These are phyloP conservation scores for Agaricus blazei DNA, from an alignment of 768 basidiomycete species.

Conservation along the genomic window DNA sequence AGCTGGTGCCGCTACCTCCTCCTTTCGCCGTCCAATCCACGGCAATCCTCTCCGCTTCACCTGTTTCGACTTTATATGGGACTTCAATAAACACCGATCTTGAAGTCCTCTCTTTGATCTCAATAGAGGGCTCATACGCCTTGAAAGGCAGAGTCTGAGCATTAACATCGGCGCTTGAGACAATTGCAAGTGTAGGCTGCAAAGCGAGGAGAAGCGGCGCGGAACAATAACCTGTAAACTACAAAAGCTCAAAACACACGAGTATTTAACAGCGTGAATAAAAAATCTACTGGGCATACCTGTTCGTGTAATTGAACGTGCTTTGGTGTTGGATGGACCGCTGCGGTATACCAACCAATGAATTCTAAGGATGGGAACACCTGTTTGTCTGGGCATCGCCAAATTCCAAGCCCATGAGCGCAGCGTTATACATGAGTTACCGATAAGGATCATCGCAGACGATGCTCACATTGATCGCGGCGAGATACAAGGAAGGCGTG, in stretches of 20 bases:
- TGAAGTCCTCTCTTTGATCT: slow-evolving; percentile 73
- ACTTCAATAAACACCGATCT: slow-evolving; percentile 82
- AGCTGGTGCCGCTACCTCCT: slow-evolving; percentile 73
- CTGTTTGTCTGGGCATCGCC: slow-evolving; percentile 72
- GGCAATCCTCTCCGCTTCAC: slow-evolving; percentile 97
- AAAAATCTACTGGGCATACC: slow-evolving; percentile 30
- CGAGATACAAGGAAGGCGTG: slow-evolving; percentile 77
- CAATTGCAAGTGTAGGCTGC: slow-evolving; percentile 46
- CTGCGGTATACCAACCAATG: slow-evolving; percentile 96
- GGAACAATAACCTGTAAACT: slow-evolving; percentile 86
- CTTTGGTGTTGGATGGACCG: slow-evolving; percentile 60
- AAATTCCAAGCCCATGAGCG: not conserved
- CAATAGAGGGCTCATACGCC: slow-evolving; percentile 90
- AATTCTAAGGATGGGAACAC: slow-evolving; percentile 97
- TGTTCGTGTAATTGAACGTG: slow-evolving; percentile 88
- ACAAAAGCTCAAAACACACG: not conserved
- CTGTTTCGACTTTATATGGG: slow-evolving; percentile 88
- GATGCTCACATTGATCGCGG: slow-evolving; percentile 73
- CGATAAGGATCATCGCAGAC: not conserved
- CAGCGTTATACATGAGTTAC: not conserved
- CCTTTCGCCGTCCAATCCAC: slow-evolving; percentile 93
- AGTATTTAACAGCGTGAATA: not conserved
- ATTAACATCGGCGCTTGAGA: slow-evolving; percentile 46
- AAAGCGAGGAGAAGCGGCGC: slow-evolving; percentile 84
- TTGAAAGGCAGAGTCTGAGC: slow-evolving; percentile 81